These are phyloP conservation scores for Scutellaria barbata DNA, from an alignment of 257 asterid genomes.

Conservation along the genomic window DNA sequence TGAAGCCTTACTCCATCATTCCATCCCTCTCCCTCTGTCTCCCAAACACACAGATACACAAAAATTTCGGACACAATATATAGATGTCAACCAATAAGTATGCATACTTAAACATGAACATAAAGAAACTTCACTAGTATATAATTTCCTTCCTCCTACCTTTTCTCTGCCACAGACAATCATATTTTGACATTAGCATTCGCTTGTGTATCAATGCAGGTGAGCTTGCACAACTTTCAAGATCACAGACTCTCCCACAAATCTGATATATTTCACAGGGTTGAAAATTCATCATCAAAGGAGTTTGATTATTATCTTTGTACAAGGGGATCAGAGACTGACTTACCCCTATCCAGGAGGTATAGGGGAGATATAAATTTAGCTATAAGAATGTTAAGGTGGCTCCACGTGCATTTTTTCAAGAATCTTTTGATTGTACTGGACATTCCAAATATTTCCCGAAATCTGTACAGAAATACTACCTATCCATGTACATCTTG, in stretches of 20 bases:
- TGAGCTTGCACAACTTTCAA: background rate
- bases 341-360: too few relatives aligned
- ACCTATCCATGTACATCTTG: background rate
- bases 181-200: too few relatives aligned
- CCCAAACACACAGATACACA: too few relatives aligned
- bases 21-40: background rate
- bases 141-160: background rate
- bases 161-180: background rate
- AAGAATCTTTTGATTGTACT: background rate
- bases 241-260: background rate
- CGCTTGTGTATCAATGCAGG: background rate
- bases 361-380: background rate
- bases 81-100: background rate
- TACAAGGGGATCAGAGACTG: too few relatives aligned
- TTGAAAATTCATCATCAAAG: too few relatives aligned
- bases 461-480: background rate
- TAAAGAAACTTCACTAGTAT: background rate
- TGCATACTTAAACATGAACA: background rate
- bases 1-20: slow-evolving; percentile 2
- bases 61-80: too few relatives aligned
- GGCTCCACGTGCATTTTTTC: background rate
- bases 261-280: background rate
- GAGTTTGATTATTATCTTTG: too few relatives aligned
- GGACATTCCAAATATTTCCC: background rate
- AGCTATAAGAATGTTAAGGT: background rate